Evolutionary conservation across 371 early-diverging fungal genomes (phyloP).

Genomic region (Syncephalis plumigaleata): DNA sequence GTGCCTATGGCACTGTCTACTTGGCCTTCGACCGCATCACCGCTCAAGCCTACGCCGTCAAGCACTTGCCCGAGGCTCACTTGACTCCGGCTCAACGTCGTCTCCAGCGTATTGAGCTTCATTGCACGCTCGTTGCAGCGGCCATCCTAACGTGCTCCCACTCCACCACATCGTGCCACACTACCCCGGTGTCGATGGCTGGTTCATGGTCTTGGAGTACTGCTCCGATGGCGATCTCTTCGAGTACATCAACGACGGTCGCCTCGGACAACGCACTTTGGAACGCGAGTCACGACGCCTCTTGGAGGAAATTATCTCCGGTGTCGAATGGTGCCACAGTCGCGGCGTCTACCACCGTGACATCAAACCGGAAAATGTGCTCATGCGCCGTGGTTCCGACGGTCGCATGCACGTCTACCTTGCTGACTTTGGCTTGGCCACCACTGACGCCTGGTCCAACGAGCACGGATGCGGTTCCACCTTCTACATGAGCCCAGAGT

Average conservation of each 20-base stretch:
- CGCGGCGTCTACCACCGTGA: slow-evolving; percentile 53
- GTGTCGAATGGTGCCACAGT: slow-evolving; percentile 30
- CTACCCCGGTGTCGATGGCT: too few species aligned
- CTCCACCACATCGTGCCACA: too few species aligned
- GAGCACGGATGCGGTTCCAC: slow-evolving; percentile 68
- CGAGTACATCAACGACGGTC: too few species aligned
- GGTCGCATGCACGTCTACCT: too few species aligned
- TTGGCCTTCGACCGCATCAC: slow-evolving; percentile 17
- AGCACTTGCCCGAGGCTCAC: slow-evolving; percentile 2
- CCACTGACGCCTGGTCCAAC: slow-evolving; percentile 40
- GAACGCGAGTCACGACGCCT: too few species aligned
- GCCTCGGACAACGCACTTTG: too few species aligned
- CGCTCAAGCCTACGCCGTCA: slow-evolving; percentile 1
- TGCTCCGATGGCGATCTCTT: too few species aligned
- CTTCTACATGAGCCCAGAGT: slow-evolving; percentile 45
- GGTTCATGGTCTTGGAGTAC: too few species aligned
- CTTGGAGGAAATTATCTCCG: slow-evolving; percentile 33
- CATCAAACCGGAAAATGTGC: slow-evolving; percentile 60
- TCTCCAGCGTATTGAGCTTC: too few species aligned
- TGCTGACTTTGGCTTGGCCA: slow-evolving; percentile 75
- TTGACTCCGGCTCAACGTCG: too few species aligned
- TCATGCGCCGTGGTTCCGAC: slow-evolving; percentile 25
- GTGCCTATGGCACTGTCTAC: slow-evolving; percentile 39
- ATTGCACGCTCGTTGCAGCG: too few species aligned
- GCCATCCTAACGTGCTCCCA: too few species aligned